Evolutionary conservation across 306 rosid species (phyloP).

Genomic region (Begonia peltatifolia): DNA sequence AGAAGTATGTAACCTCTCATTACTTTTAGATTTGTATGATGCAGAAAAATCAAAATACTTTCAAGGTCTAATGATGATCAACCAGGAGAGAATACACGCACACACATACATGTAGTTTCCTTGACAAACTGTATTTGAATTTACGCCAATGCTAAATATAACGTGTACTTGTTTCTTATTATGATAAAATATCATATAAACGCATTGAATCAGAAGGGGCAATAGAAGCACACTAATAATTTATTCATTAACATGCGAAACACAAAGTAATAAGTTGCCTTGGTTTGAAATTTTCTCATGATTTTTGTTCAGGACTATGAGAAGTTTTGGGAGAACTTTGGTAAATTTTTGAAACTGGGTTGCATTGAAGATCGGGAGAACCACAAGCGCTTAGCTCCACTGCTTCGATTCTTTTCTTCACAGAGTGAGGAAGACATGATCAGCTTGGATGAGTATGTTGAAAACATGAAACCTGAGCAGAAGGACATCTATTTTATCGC

Average conservation of each 20-base stretch:
- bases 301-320: constrained; percentile 65
- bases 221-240: too few relatives aligned
- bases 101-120: too few relatives aligned
- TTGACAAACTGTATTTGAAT: too few relatives aligned
- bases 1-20: constrained; percentile 38
- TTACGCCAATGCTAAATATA: too few relatives aligned
- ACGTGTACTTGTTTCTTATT: too few relatives aligned
- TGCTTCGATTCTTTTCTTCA: constrained; percentile 89
- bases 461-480: constrained; percentile 92
- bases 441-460: constrained; percentile 93
- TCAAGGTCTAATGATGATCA: too few relatives aligned
- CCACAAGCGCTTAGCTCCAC: constrained; percentile 90
- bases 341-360: constrained; percentile 85
- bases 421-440: constrained; percentile 73
- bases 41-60: too few relatives aligned
- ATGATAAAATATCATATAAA: too few relatives aligned
- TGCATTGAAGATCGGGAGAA: constrained; percentile 97
- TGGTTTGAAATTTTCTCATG: constrained; percentile 2
- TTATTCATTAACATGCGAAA: too few relatives aligned
- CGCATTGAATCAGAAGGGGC: too few relatives aligned
- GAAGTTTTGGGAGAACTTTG: constrained; percentile 87
- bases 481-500: constrained; percentile 90
- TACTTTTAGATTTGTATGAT: neutral
- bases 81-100: too few relatives aligned
- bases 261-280: too few relatives aligned